These are phyloP conservation scores for Monilinia vaccinii-corymbosi DNA, from an alignment of 2,329 filamentous ascomycete genomes.

Conservation along the genomic window DNA sequence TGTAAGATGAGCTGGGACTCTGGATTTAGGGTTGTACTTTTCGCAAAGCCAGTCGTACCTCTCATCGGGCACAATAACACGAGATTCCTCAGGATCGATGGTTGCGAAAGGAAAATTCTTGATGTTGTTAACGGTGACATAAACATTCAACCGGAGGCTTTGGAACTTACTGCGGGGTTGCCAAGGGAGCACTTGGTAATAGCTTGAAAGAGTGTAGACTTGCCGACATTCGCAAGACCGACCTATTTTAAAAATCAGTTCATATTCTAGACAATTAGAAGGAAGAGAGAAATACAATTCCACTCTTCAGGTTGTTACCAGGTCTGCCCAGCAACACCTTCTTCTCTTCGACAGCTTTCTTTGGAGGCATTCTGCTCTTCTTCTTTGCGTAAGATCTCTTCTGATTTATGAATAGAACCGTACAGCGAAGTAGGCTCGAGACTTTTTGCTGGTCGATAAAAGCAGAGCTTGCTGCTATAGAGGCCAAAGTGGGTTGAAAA, in stretches of 20 bases:
- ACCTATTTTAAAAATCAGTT: constrained; percentile 48
- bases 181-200: constrained; percentile 96
- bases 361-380: constrained; percentile 66
- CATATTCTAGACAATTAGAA: neutral
- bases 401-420: constrained; percentile 35
- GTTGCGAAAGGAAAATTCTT: constrained; percentile 98
- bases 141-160: constrained; percentile 20
- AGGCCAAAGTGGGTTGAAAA: constrained; percentile 43
- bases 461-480: constrained; percentile 41
- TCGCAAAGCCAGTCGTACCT: constrained; percentile 92
- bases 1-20: constrained; percentile 94
- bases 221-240: constrained; percentile 97
- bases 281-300: constrained; percentile 63
- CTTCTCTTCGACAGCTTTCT: constrained; percentile 86
- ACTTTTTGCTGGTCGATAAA: constrained; percentile 20
- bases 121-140: constrained; percentile 15
- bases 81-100: constrained; percentile 96
- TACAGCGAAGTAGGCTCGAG: constrained; percentile 30
- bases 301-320: constrained; percentile 97
- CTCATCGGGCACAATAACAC: constrained; percentile 92
- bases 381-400: constrained; percentile 49
- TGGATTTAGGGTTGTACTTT: constrained; percentile 96
- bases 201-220: constrained; percentile 98
- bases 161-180: constrained; percentile 76
- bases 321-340: constrained; percentile 94